A percentile compares a stretch with the other conserved stretches of the same genome.
Conservation (phyloP, 176 grass and related monocot species). For the Phragmites australis region DNA sequence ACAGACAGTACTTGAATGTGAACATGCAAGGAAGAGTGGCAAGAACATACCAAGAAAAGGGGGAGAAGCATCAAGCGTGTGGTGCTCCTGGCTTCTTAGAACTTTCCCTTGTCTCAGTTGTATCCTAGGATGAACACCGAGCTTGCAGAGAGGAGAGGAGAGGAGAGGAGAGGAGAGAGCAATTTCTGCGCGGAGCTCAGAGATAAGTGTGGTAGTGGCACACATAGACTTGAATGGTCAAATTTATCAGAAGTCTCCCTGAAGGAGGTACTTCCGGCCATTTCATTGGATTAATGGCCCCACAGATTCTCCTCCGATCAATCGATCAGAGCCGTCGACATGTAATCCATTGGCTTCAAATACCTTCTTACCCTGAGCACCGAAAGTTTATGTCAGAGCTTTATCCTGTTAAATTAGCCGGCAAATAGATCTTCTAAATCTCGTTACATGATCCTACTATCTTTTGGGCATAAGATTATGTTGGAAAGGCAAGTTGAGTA, state of each 20-base stretch:
- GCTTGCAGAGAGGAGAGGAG: neutral
- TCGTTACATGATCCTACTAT: neutral
- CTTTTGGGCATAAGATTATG: neutral
- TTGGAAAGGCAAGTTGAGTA: neutral
- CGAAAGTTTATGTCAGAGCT: constrained; percentile 16
- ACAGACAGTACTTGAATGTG: neutral
- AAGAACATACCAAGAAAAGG: constrained; percentile 30
- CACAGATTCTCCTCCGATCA: neutral
- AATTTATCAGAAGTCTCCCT: constrained; percentile 1
- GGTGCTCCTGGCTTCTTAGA: constrained; percentile 8
- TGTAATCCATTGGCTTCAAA: neutral
- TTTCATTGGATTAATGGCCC: constrained; percentile 14
- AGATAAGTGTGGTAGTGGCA: neutral
- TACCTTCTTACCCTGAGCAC: neutral
- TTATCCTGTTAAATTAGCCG: constrained; percentile 13
- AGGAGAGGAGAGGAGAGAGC: neutral
- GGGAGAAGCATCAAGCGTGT: neutral
- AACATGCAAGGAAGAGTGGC: neutral
- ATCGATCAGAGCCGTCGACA: neutral
- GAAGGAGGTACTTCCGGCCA: neutral
- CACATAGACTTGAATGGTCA: neutral
- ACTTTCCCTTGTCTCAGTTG: constrained; percentile 10
- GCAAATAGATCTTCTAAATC: constrained; percentile 28
- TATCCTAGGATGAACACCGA: neutral
- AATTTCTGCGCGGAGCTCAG: neutral